phyloP scores from a whole-genome alignment of 139 green algal species.

The Coccomyxa sp. region DNA sequence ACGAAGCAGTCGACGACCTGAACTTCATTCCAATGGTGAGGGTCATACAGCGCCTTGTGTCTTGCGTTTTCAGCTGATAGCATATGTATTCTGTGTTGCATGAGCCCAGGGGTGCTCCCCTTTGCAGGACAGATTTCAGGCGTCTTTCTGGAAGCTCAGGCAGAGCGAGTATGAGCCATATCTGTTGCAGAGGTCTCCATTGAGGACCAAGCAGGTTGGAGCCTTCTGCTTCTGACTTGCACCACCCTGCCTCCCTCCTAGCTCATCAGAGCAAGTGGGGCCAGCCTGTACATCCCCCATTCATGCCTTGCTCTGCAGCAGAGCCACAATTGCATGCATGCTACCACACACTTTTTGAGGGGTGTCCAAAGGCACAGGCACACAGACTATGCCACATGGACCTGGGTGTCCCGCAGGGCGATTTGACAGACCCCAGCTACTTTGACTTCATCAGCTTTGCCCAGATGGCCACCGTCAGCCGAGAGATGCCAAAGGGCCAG shows the following conservation, averaged over 20 bases:
- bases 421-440: conserved; percentile 70
- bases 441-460: conserved; percentile 88
- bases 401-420: no score
- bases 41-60: neutral
- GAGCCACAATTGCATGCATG: no score
- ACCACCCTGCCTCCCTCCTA: no score
- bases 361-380: no score
- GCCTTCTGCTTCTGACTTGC: no score
- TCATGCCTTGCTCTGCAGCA: no score
- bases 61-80: no score
- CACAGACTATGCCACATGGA: no score
- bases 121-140: conserved; percentile 55
- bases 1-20: conserved; percentile 75
- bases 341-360: no score
- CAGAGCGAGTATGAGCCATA: conserved; percentile 69
- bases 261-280: no score
- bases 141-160: conserved; percentile 69
- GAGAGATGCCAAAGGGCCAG: neutral
- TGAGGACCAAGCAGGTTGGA: conserved; percentile 49
- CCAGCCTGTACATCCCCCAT: no score
- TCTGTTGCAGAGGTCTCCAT: conserved; percentile 58
- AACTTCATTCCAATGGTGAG: conserved; percentile 77
- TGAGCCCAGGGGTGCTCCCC: neutral
- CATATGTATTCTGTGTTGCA: no score
- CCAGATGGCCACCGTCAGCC: conserved; percentile 60